Base-by-base conservation (phyloP, 139 green algal genomes). In the Chlorella sp. region DNA sequence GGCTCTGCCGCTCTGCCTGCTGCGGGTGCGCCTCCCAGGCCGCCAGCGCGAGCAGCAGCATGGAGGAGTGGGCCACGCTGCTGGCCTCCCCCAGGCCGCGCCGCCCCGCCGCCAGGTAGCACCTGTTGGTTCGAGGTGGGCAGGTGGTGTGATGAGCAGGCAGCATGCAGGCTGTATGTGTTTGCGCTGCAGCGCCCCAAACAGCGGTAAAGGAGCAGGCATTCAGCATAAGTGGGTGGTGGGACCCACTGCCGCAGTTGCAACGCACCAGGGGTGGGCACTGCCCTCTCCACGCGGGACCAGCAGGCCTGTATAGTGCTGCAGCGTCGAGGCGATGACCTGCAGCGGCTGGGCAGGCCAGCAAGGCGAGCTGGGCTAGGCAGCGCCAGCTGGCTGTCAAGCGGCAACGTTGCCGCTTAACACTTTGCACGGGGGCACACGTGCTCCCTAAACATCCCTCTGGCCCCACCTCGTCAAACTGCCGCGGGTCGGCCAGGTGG, bases 1-100 rank as follows among this genome's bases (percentile, higher is more conserved):
- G 20, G 48, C 36, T 48, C 75, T 34, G 51, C 34, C 48, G 28
- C 36, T 43, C 73, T 28, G 43, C 48, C 48, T 44, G 41, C 36
- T 30, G 17, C 1, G 75, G 48, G 48, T 67, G 75, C n/a, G 22
- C 51, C 75, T 81, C 48, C 48, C 48, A 67, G 48, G 48, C 48
- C 14, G 75, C 75, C 75, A 81, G 75, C 7, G 75, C 48, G 22
- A 81, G 75, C 48, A 81, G n/a, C 34, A 81, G 24, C 75, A 81
- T 81, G 19, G 75, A n/a, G 4, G 28, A 46, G 75, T 81, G 75
- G 17, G 75, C 75, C 34, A 81, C 51, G 36, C n/a, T 48, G 48
- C n/a, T 48, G 20, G n/a, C 32, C 75, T 81, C 75, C 1, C 51
- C 51, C 44, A 78, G 72, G 28, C 72, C 72, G 28, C 43, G 16